Evolutionary conservation across 2,329 filamentous ascomycete genomes (phyloP), one percentile per base, ranked within the genome.

Genomic region (Fusarium setosum): DNA sequence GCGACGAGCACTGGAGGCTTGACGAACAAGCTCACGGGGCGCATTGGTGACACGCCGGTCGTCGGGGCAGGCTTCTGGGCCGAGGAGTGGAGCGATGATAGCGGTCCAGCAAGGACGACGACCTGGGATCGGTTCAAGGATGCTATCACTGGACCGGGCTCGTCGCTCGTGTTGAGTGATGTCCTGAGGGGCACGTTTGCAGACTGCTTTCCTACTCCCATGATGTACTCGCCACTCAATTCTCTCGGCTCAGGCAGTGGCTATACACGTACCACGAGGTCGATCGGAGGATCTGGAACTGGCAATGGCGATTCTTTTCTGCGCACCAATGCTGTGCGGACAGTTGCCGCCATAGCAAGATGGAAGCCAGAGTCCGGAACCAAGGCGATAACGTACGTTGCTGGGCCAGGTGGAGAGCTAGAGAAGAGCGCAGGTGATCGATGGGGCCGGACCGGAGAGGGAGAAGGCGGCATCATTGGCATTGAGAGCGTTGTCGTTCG

Each of bases 271-370:
- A 75, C 69, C 24, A 75, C 66, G 4, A 67, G 76, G n/a, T 81
- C 83, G 0, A 73, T 85, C 7, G 92, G 84, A 0, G 80, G 93
- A 10, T 95, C 92, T 0, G 92, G 92, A 1, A 95, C 93, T 0
- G 94, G 94, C 0, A 97, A 97, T 70, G 94, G 94, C 1, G 94
- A 97, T 77, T 93, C 92, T 0, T 97, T 97, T 75, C 83, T 97
- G 15, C 88, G 93, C 5, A 81, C 88, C 3, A 86, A 84, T 13
- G 93, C 93, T 2, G 87, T 86, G 1, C 87, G 92, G 29, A 94
- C 92, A 1, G 88, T 90, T 0, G 90, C 88, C 2, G 88, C 92
- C 1, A 90, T 94, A 67, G 89, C 90, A 17, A 85, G 90, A 12
- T 96, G 92, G 77, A 81, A 74, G 54, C 78, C 68, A 1, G 63